A percentile compares a stretch with the other conserved stretches of the same genome.
These are phyloP conservation scores for Ustilago bromivora DNA, from an alignment of 1,284 basidiomycete genomes.

Conservation along the genomic window DNA sequence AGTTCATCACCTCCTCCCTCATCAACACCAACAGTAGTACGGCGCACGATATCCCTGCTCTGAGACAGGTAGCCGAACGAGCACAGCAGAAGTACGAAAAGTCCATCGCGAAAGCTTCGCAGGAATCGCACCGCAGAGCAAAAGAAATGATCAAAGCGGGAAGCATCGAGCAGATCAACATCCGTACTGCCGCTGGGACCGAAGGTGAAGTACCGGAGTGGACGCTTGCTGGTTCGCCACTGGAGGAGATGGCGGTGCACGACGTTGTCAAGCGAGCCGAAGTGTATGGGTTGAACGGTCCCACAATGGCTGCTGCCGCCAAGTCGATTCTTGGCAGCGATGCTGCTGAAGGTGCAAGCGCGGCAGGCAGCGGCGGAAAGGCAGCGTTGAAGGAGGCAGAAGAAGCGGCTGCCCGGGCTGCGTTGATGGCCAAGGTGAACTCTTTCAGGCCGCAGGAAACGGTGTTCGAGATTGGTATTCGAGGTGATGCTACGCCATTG, in stretches of 20 bases:
- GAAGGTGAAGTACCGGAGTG: constrained; percentile 71
- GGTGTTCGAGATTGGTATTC: constrained; percentile 87
- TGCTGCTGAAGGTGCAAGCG: constrained; percentile 3
- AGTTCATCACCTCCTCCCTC: constrained; percentile 78
- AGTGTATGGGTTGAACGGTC: constrained; percentile 53
- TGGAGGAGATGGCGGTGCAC: constrained; percentile 78
- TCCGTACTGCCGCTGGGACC: constrained; percentile 30
- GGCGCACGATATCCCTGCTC: constrained; percentile 77
- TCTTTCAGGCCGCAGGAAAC: constrained; percentile 89
- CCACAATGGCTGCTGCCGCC: constrained; percentile 21
- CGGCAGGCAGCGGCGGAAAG: constrained; percentile 1
- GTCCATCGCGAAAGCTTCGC: constrained; percentile 88
- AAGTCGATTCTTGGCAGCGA: constrained; percentile 11
- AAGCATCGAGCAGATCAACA: constrained; percentile 56
- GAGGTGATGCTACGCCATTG: constrained; percentile 74
- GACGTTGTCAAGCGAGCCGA: constrained; percentile 72
- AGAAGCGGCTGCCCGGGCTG: constrained; percentile 74
- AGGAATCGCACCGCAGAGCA: constrained; percentile 85
- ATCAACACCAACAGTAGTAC: constrained; percentile 53
- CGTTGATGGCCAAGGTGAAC: constrained; percentile 81
- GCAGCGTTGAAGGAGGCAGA: constrained; percentile 67
- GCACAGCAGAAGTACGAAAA: constrained; percentile 95
- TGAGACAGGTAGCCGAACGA: constrained; percentile 87
- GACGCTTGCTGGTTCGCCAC: constrained; percentile 75
- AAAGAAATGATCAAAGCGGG: constrained; percentile 82